A percentile compares a stretch with the other conserved stretches of the same genome.
These are phyloP conservation scores for Populus davidiana DNA, from an alignment of 345 rosid species.

Conservation along the genomic window DNA sequence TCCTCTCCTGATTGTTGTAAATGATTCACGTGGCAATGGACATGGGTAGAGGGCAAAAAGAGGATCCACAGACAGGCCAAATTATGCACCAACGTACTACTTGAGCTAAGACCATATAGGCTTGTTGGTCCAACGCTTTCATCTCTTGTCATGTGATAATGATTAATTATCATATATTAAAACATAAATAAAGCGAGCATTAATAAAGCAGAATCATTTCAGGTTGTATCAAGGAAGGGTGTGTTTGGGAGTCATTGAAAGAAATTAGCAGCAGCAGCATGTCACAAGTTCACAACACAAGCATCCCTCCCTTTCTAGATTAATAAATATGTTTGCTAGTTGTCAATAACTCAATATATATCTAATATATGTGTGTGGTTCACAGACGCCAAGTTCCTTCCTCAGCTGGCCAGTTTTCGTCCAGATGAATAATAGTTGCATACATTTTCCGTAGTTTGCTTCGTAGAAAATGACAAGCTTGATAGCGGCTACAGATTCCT, in stretches of 20 bases:
- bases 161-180: neutral
- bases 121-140: neutral
- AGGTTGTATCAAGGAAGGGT: neutral
- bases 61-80: too few relatives aligned
- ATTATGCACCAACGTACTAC: too few relatives aligned
- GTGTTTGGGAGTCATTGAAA: neutral
- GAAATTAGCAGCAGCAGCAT: neutral
- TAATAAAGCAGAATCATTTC: neutral
- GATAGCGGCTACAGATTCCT: constrained; percentile 5
- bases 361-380: neutral
- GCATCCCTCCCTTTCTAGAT: neutral
- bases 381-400: neutral
- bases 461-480: neutral
- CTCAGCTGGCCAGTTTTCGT: neutral
- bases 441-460: neutral
- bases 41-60: too few relatives aligned
- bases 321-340: neutral
- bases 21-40: too few relatives aligned
- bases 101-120: neutral
- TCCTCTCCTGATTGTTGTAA: too few relatives aligned
- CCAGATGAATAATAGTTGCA: neutral
- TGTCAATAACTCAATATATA: neutral
- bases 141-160: neutral
- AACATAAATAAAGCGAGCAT: too few relatives aligned
- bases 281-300: neutral